Evolutionary conservation across 2,329 filamentous ascomycete species (phyloP).

Genomic region (Calonectria leucothoes): DNA sequence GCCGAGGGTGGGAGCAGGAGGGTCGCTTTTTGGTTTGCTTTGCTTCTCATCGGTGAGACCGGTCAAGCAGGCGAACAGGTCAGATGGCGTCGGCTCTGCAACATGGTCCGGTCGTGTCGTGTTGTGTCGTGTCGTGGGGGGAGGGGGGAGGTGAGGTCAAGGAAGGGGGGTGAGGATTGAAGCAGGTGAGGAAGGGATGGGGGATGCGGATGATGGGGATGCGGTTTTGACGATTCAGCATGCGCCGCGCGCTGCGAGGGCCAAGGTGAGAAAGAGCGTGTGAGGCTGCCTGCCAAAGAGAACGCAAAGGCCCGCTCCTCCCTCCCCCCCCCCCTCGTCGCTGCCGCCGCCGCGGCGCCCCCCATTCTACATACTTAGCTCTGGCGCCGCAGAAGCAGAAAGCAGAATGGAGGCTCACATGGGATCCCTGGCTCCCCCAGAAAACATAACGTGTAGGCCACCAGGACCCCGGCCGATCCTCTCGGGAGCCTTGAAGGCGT

Average conservation of each 20-base stretch:
- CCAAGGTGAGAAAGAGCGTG: not conserved
- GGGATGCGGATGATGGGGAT: not conserved
- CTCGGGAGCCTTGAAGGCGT: slow-evolving; percentile 26
- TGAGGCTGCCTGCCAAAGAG: not conserved
- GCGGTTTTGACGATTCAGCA: not conserved
- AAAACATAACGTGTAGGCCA: not conserved
- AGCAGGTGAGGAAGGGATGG: not conserved
- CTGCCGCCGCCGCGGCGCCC: too few species aligned
- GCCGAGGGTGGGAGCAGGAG: not conserved
- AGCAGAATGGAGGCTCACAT: not conserved
- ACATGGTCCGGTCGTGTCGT: not conserved
- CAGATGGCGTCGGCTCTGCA: not conserved
- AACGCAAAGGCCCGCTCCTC: not conserved
- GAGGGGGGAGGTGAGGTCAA: not conserved
- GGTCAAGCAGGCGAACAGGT: not conserved
- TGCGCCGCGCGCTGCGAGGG: not conserved
- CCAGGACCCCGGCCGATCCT: slow-evolving; percentile 28
- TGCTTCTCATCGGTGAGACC: slow-evolving; percentile 1
- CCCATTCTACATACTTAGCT: not conserved
- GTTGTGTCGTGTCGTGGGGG: not conserved
- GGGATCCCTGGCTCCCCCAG: not conserved
- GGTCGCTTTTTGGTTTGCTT: not conserved
- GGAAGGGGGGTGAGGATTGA: too few species aligned
- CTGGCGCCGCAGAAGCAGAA: not conserved
- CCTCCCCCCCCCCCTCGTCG: not conserved